A percentile compares a stretch with the other conserved stretches of the same genome.
These are phyloP conservation scores for Wallacemonas collosoma DNA, from an alignment of 208 protist species.

Conservation along the genomic window DNA sequence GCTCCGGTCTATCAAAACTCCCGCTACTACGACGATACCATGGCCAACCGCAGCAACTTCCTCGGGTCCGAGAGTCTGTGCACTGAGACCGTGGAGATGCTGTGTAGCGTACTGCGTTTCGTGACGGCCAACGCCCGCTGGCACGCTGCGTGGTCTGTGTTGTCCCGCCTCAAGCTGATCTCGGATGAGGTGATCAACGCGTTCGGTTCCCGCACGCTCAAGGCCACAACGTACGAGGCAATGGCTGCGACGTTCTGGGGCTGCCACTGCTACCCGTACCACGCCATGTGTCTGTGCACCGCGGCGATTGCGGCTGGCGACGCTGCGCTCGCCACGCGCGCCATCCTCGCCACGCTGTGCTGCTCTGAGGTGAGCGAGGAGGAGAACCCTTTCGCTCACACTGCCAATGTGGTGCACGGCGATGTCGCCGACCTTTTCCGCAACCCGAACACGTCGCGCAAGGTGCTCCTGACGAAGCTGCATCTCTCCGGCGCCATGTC, in stretches of 20 bases:
- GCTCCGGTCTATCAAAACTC: constrained; percentile 30
- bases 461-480: constrained; percentile 36
- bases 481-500: constrained; percentile 24
- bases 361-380: constrained; percentile 44
- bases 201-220: constrained; percentile 24
- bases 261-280: constrained; percentile 61
- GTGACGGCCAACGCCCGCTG: constrained; percentile 51
- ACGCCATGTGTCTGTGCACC: constrained; percentile 67
- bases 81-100: constrained; percentile 48
- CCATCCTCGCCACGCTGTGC: constrained; percentile 74
- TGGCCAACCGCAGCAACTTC: constrained; percentile 55
- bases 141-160: constrained; percentile 45
- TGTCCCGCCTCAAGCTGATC: constrained; percentile 68
- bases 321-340: constrained; percentile 42
- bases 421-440: constrained; percentile 67
- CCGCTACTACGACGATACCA: constrained; percentile 20
- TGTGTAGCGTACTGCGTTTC: constrained; percentile 56
- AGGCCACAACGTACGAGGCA: constrained; percentile 47
- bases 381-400: constrained; percentile 51
- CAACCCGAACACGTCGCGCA: constrained; percentile 35
- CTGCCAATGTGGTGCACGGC: constrained; percentile 39
- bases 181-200: constrained; percentile 44
- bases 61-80: constrained; percentile 38
- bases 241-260: constrained; percentile 76
- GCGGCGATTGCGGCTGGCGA: constrained; percentile 48